Evolutionary conservation across 495 filamentous ascomycete species (phyloP), one percentile per base, ranked within the genome.

Genomic region (Neurospora intermedia): DNA sequence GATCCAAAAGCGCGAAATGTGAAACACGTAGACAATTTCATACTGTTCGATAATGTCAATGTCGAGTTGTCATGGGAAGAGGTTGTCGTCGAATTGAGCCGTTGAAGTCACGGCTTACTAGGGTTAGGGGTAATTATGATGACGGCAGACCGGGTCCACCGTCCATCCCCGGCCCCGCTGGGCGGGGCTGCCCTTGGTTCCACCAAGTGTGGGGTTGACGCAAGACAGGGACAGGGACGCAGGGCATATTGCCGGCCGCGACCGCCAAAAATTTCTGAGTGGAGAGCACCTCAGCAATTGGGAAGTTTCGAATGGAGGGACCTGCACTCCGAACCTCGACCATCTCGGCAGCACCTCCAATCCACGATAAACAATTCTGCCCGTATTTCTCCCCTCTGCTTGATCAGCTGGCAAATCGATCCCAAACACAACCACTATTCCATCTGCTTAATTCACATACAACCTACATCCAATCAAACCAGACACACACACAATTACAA

Each of bases 221-320:
- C 13, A 31, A 27, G 11, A 31, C 54, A 27, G 15, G 54, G 54
- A 62, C 23, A 20, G 23, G 54, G 15, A 3, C 54, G 8, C 6
- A 35, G 71, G 74, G 31, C 69, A 43, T 13, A 23, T 45, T 73
- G 59, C 39, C 75, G 77, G 77, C 74, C 78, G 48, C 43, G 13
- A 81, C 80, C 80, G 80, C 80, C 79, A 81, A 81, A 81, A 81
- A 77, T 78, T 78, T 80, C 78, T 78, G 76, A 77, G 73, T 66
- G 54, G 54, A 66, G 54, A 31, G 54, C 27, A 35, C 13, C 54
- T 35, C 54, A 35, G 54, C 54, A 66, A 66, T 66, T 66, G 54
- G 54, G 54, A 66, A 66, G 54, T 66, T 66, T 66, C 54, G 69
- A 76, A 48, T 59, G 46, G 69, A 69, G 31, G 27, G 42, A 46